Conservation (phyloP, 192 early-diverging fungal genomes). For the Radiomyces spectabilis region DNA sequence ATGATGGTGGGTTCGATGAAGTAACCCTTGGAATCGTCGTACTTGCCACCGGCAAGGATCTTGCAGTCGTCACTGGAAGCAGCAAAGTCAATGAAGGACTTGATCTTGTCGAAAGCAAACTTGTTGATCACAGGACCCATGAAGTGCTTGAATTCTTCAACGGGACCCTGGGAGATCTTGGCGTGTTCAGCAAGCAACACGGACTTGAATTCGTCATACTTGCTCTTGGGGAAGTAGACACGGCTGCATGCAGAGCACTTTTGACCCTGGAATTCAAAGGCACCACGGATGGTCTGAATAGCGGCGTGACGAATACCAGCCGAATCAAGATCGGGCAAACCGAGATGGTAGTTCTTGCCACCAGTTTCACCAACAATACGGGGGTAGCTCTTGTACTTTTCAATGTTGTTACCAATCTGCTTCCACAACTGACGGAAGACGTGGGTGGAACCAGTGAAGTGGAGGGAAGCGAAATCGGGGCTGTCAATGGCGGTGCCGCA, state of each 20-base stretch:
- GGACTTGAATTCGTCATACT: slow-evolving; percentile 69
- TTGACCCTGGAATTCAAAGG: slow-evolving; percentile 98
- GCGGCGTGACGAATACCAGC: slow-evolving; percentile 75
- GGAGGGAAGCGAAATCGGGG: slow-evolving; percentile 92
- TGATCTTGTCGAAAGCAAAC: slow-evolving; percentile 90
- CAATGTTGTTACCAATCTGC: slow-evolving; percentile 86
- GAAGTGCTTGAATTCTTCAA: slow-evolving; percentile 84
- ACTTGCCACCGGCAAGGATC: slow-evolving; percentile 88
- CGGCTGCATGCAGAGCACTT: slow-evolving; percentile 97
- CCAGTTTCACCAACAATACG: slow-evolving; percentile 98
- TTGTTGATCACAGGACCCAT: slow-evolving; percentile 88
- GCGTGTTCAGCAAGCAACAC: slow-evolving; percentile 56
- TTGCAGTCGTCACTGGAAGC: slow-evolving; percentile 54
- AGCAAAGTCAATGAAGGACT: slow-evolving; percentile 80
- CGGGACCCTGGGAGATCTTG: slow-evolving; percentile 78
- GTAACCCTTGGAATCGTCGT: slow-evolving; percentile 83
- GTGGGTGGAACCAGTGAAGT: slow-evolving; percentile 90
- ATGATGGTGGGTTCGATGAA: slow-evolving; percentile 89
- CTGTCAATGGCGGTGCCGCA: slow-evolving; percentile 73
- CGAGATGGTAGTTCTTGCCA: slow-evolving; percentile 98
- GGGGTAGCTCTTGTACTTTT: slow-evolving; percentile 87
- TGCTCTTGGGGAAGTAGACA: slow-evolving; percentile 78
- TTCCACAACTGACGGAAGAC: slow-evolving; percentile 94
- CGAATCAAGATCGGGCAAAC: slow-evolving; percentile 60
- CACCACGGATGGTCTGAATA: slow-evolving; percentile 81